Base-by-base conservation (phyloP, 2,329 filamentous ascomycete genomes). In the Fusarium nurragi region DNA sequence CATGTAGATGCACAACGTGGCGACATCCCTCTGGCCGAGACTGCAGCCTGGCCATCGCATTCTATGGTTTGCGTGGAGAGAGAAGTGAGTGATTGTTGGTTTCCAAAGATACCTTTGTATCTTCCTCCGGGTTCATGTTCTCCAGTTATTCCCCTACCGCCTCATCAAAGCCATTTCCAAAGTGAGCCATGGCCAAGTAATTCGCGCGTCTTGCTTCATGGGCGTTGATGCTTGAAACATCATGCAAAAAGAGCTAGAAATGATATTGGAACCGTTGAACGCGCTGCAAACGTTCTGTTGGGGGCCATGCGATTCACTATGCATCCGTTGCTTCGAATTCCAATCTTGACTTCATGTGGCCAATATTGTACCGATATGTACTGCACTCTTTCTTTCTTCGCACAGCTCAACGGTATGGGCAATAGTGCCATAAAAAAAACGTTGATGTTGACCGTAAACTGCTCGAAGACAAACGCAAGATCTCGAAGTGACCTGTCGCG, bases 1-100 rank as follows among this genome's bases (percentile, higher is more conserved):
- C 58, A 69, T 48, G 60, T 45, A 45, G 50, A 47, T 43, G 65
- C 47, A 65, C 68, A 67, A 75, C 72, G 73, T 75, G 73, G 71
- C 73, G 70, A 32, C 38, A 40, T 38, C 43, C 44, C 57, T 50
- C 59, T 62, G 57, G 57, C 21, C 44, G 39, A 59, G 39, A 25
- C 28, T 51, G 45, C 51, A 64, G 58, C 61, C 46, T 40, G 58
- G 54, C 6, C 59, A 58, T 55, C 64, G 30, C 43, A 53, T 68
- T 59, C 64, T 51, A 52, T 67, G 44, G 38, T 45, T 60, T 56
- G 54, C 60, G 37, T 41, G 52, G 51, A 50, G 50, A 34, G 53
- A 49, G 41, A 54, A 52, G 41, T 46, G 36, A 45, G 40, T 48
- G 41, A 28, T 46, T 61, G 34, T 51, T 23, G 21, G 37, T 59